Conservation (phyloP, 2,329 filamentous ascomycete genomes). For the Aureobasidium sp. region DNA sequence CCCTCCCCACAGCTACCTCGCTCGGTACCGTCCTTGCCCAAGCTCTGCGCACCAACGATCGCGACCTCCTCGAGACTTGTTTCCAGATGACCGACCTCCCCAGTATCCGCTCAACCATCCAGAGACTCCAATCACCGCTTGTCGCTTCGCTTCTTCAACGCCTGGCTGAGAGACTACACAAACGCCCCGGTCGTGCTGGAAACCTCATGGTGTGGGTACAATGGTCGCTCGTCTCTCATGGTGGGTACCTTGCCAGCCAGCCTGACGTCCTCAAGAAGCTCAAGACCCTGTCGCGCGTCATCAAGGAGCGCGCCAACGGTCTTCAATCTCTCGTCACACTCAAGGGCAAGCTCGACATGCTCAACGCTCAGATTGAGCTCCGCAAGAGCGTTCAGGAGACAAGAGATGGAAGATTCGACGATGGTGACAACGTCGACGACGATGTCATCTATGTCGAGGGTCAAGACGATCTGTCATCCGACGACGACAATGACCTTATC, state of each 20-base stretch:
- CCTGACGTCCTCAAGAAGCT: slow-evolving; percentile 74
- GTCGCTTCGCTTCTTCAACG: slow-evolving; percentile 72
- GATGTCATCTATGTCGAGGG: slow-evolving; percentile 82
- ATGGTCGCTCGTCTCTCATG: slow-evolving; percentile 87
- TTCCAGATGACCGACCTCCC: slow-evolving; percentile 68
- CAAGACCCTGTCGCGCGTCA: slow-evolving; percentile 70
- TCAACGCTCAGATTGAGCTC: slow-evolving; percentile 80
- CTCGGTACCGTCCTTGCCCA: slow-evolving; percentile 89
- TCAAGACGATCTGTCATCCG: slow-evolving; percentile 53
- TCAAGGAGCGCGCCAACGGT: slow-evolving; percentile 76
- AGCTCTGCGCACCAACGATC: slow-evolving; percentile 86
- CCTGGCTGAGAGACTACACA: slow-evolving; percentile 78
- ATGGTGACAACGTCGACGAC: slow-evolving; percentile 59
- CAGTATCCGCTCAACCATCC: slow-evolving; percentile 80
- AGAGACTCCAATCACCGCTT: slow-evolving; percentile 77
- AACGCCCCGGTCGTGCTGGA: slow-evolving; percentile 79
- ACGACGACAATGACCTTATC: slow-evolving; percentile 32
- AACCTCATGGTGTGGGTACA: slow-evolving; percentile 92
- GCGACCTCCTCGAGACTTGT: slow-evolving; percentile 82
- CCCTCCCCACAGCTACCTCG: slow-evolving; percentile 64
- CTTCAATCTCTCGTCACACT: slow-evolving; percentile 75
- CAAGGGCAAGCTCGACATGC: slow-evolving; percentile 92
- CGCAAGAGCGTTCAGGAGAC: slow-evolving; percentile 56
- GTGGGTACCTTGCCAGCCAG: slow-evolving; percentile 80
- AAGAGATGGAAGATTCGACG: slow-evolving; percentile 44